Conservation (phyloP, 768 basidiomycete species). For the Tubosaeta brunneosetosa region DNA sequence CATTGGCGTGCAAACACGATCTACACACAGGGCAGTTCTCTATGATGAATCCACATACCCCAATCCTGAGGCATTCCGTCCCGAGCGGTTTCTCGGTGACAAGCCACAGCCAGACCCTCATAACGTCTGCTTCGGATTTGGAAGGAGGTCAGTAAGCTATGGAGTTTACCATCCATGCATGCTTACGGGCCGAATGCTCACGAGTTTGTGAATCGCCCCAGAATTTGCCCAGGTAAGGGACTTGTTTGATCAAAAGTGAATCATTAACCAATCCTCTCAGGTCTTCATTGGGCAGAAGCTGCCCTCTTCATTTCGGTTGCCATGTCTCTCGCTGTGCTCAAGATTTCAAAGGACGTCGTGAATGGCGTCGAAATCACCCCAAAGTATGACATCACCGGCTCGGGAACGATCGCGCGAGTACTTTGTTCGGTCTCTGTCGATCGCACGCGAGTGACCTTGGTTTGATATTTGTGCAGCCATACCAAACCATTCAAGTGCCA, state of each 20-base stretch:
- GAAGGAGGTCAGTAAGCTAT: slow-evolving; percentile 19
- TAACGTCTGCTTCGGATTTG: slow-evolving; percentile 23
- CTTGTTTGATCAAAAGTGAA: background rate
- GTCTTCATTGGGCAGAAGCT: slow-evolving; percentile 26
- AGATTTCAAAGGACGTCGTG: slow-evolving; percentile 38
- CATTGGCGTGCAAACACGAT: too few species aligned
- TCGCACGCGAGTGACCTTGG: background rate
- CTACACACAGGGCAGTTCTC: background rate
- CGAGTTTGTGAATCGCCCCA: background rate
- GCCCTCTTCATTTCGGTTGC: slow-evolving; percentile 26
- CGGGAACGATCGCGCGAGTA: slow-evolving; percentile 44
- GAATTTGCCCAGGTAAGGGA: slow-evolving; percentile 20
- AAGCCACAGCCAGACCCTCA: background rate
- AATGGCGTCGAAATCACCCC: slow-evolving; percentile 36
- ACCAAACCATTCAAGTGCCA: background rate
- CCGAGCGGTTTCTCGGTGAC: background rate
- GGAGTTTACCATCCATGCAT: background rate
- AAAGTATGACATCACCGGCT: slow-evolving; percentile 35
- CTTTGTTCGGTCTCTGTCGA: background rate
- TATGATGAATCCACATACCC: background rate
- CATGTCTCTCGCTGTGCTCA: slow-evolving; percentile 43
- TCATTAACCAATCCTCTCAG: slow-evolving; percentile 6
- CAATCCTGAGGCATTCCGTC: background rate
- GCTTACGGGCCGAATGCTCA: background rate
- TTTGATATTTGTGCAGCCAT: background rate